A percentile compares a stretch with the other conserved stretches of the same genome.
Conservation (phyloP, 495 filamentous ascomycete genomes). For the Viridothelium virens region DNA sequence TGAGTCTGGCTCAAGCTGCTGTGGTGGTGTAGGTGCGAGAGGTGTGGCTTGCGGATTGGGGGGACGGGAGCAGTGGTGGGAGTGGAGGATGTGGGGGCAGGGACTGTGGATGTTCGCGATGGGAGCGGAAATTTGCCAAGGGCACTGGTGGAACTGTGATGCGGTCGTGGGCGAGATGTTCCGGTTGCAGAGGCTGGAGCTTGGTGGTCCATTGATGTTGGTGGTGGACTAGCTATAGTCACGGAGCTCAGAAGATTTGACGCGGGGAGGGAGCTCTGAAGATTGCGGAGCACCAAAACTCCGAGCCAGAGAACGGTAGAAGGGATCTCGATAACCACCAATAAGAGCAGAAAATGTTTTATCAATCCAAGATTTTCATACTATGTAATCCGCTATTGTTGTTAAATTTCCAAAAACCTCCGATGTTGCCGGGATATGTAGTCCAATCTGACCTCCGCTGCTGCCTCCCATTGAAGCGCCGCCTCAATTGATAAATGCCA, state of each 20-base stretch:
- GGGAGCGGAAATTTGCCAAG: slow-evolving; percentile 1
- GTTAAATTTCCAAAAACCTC: background rate
- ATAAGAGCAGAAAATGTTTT: no score
- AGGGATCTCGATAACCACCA: no score
- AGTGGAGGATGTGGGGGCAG: background rate
- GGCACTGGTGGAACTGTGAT: background rate
- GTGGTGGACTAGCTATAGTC: background rate
- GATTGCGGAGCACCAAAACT: background rate
- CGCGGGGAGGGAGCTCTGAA: background rate
- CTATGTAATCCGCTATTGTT: background rate
- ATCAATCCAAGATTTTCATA: no score
- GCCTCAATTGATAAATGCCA: background rate
- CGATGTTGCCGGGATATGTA: background rate
- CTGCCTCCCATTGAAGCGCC: background rate
- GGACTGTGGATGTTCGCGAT: background rate
- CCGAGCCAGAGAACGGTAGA: background rate
- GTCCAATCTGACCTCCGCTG: background rate
- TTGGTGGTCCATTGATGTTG: background rate
- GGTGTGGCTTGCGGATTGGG: background rate
- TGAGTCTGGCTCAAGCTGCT: background rate
- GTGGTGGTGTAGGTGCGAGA: slow-evolving; percentile 6
- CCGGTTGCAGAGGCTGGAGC: background rate
- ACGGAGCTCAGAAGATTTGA: background rate
- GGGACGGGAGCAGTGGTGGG: background rate
- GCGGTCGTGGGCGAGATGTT: background rate